Base-by-base conservation (phyloP, 768 basidiomycete species). In the Lepiota venenata region DNA sequence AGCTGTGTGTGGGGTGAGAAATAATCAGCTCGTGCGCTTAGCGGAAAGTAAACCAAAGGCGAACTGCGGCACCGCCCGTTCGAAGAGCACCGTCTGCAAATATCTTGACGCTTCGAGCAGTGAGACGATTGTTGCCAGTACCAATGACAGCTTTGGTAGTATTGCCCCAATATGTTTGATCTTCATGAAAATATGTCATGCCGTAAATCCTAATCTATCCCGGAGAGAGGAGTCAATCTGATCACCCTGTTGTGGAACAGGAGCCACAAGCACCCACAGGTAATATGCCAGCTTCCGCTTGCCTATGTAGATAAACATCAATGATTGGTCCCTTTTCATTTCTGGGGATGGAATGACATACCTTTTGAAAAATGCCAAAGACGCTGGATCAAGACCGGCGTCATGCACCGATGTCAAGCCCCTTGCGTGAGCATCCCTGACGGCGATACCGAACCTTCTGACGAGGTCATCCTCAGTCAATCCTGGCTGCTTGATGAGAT, bases 341-440 rank as follows among this genome's bases (percentile, higher is more conserved):
- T 20, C 37, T 27, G 20, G 50, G 38, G 52, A 38, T 35, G 20
- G 35, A 38, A 29, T 16, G 32, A 45, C 53, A 56, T 57, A 92
- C 89, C 77, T 74, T 61, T 77, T 77, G 72, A 89, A 92, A 64
- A 95, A 91, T 1, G 76, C 76, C 41, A 93, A 72, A n/a, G 87
- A 88, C 11, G 68, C 69, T 16, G 87, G 84, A 55, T 80, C 72
- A 41, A 90, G 74, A 14, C 84, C 87, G 11, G 94, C 94, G 66
- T 97, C 94, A 64, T 95, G 93, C 37, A 97, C 81, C 1, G 87
- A 82, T 0, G 92, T 93, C 54, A 97, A 66, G 4, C 94, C 94
- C 50, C 77, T 69, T 2, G 79, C 70, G 44, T 91, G 74, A 9
- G 87, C 90, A 63, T 93, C 83, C 38, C 74, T 70, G 18, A 88